Base-by-base conservation (phyloP, 805 yeast genomes). In the Candida incommunis region DNA sequence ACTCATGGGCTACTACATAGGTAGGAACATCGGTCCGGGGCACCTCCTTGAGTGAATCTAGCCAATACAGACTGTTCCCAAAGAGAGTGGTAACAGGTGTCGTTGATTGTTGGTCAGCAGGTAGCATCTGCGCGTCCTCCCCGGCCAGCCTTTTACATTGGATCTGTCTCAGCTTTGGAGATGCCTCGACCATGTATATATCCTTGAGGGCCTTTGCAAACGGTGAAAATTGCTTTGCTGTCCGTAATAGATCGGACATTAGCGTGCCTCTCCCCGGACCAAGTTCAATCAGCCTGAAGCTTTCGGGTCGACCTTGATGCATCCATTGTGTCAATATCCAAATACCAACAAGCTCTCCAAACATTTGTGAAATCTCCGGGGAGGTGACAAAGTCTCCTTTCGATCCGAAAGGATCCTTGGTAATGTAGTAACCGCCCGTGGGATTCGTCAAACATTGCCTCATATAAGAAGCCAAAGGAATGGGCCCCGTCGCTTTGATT, bases 231-330 rank as follows among this genome's bases (percentile, higher is more conserved):
- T 48, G 43, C 11, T 54, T 41, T 2, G 50, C 44, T 7, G 65
- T 59, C 23, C 67, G 48, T 49, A 84, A 56, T 41, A 74, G 63
- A 56, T 85, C 95, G 53, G 65, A 64, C 78, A 82, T 77, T 51
- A 85, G 63, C 0, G 94, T 82, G 1, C 95, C 95, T 52, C 72
- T 69, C 3, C 95, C 95, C 0, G 95, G 95, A 0, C 95, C 95
- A 59, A 83, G 76, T 59, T 85, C 95, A 5, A 82, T 66, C 9
- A 85, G 55, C 43, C 79, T 64, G 22, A 80, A 61, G 11, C 57
- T 55, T n/a, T 53, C 34, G 0, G 83, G 79, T 40, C 59, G 65
- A 23, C 72, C 68, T 51, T 80, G 88, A 1, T 65, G 57, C 26
- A 71, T 48, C 83, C 87, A 82, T 29, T 66, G 62, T 2, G 67